Conservation (phyloP, 768 basidiomycete species). For the Coprinopsis sp. region DNA sequence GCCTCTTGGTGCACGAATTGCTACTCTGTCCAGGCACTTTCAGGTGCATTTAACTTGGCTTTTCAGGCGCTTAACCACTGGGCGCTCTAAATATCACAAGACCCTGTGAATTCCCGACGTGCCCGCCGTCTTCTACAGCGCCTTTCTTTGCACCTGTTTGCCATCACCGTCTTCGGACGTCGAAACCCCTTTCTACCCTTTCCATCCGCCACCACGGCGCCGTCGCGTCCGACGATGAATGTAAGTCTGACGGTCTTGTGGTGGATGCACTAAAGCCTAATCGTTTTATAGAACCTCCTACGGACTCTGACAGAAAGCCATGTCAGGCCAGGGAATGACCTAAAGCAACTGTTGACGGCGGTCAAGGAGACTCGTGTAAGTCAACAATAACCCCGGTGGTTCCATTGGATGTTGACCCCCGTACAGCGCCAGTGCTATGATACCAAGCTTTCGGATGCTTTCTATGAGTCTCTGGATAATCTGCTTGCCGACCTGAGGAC, state of each 20-base stretch:
- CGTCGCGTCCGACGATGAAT: constrained; percentile 37
- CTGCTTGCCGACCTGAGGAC: constrained; percentile 81
- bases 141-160: constrained; percentile 15
- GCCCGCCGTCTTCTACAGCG: too few species aligned
- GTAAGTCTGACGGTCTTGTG: constrained; percentile 27
- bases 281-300: constrained; percentile 68
- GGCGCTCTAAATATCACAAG: too few species aligned
- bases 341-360: constrained; percentile 74
- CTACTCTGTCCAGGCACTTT: too few species aligned
- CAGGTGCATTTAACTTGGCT: too few species aligned
- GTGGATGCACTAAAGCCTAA: constrained; percentile 17
- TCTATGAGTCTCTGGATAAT: constrained; percentile 92
- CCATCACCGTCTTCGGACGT: constrained; percentile 13
- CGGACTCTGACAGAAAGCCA: constrained; percentile 80
- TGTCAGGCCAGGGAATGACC: constrained; percentile 66
- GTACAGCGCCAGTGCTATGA: constrained; percentile 47
- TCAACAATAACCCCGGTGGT: constrained; percentile 19
- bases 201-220: constrained; percentile 12
- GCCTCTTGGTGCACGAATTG: too few species aligned
- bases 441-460: constrained; percentile 75
- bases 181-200: constrained; percentile 11
- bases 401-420: constrained; percentile 4
- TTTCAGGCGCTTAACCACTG: too few species aligned
- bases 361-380: constrained; percentile 88
- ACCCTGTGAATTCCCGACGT: too few species aligned